A percentile compares a stretch with the other conserved stretches of the same genome.
These are phyloP conservation scores for Pseudocercospora cruenta DNA, from an alignment of 2,329 filamentous ascomycete genomes.

Conservation along the genomic window DNA sequence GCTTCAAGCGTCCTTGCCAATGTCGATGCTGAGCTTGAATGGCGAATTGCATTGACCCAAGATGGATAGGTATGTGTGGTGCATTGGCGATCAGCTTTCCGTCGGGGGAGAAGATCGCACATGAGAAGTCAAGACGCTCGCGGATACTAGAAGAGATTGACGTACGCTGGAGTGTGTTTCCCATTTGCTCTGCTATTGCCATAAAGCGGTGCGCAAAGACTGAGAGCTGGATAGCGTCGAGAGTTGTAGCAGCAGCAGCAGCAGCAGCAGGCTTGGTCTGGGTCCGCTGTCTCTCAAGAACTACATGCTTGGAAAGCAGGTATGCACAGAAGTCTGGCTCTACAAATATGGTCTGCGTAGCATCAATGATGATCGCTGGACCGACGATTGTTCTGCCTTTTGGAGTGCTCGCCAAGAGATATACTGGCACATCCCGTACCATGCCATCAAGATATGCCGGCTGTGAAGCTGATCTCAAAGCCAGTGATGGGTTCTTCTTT, in stretches of 20 bases:
- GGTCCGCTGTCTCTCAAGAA: constrained; percentile 40
- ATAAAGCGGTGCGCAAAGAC: constrained; percentile 63
- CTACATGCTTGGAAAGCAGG: constrained; percentile 43
- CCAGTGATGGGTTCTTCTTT: constrained; percentile 31
- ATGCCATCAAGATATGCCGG: neutral
- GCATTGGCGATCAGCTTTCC: constrained; percentile 50
- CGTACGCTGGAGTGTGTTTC: constrained; percentile 59
- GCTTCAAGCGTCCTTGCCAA: constrained; percentile 39
- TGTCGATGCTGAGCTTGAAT: constrained; percentile 45
- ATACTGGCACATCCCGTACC: constrained; percentile 30
- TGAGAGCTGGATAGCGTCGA: constrained; percentile 58
- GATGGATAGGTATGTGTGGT: constrained; percentile 48
- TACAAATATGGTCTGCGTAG: constrained; percentile 53
- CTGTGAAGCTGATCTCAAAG: constrained; percentile 28
- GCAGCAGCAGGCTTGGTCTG: constrained; percentile 24
- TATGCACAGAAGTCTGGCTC: constrained; percentile 42
- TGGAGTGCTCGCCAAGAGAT: constrained; percentile 28
- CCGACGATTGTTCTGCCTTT: constrained; percentile 32
- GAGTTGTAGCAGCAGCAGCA: constrained; percentile 16
- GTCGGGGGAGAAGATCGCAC: constrained; percentile 47
- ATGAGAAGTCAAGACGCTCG: constrained; percentile 50
- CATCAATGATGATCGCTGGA: constrained; percentile 42
- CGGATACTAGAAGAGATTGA: constrained; percentile 56
- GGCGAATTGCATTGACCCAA: constrained; percentile 49
- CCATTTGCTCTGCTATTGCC: constrained; percentile 64